Base-by-base conservation (phyloP, 2,329 filamentous ascomycete genomes). In the Alternaria triticina region DNA sequence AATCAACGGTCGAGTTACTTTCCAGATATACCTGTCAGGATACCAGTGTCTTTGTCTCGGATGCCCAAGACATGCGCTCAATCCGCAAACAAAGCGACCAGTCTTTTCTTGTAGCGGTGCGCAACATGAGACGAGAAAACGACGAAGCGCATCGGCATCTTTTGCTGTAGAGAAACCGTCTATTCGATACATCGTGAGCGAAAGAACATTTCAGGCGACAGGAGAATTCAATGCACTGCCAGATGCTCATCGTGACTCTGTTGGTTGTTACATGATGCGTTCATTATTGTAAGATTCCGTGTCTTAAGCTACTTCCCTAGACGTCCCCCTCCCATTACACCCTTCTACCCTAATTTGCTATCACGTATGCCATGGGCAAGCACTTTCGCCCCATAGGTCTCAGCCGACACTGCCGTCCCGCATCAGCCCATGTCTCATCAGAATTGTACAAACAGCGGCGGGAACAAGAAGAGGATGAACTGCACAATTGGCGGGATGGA, bases 381-480 rank as follows among this genome's bases (percentile, higher is more conserved):
- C 49, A 52, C 49, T 52, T 52, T 52, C 49, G 49, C 9, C 49
- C 49, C 49, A 52, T 52, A 7, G 49, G 49, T 52, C 49, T 33
- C 30, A 52, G 49, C 30, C 49, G 49, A 40, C 49, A 52, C 49
- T 52, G 49, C 49, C 28, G 13, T 52, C 49, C 49, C 28, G 20
- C 49, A 52, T 52, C 49, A 52, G 49, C 30, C 30, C 49, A 52
- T 40, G 49, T 54, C 52, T 44, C 52, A n/a, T 57, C 59, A 61
- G 49, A 61, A 61, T 47, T 58, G 45, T 13, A 61, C 59, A 44
- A 60, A 65, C 33, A 62, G 44, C 33, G 63, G 63, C 25, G 63
- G 63, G 43, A 63, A 66, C 60, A 66, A 33, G 54, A 66, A 66
- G 15, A 63, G 40, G 11, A 62, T 50, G 17, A 64, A 54, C 52